Base-by-base conservation (phyloP, 805 yeast species). In the Saccharomyces kudriavzevii region DNA sequence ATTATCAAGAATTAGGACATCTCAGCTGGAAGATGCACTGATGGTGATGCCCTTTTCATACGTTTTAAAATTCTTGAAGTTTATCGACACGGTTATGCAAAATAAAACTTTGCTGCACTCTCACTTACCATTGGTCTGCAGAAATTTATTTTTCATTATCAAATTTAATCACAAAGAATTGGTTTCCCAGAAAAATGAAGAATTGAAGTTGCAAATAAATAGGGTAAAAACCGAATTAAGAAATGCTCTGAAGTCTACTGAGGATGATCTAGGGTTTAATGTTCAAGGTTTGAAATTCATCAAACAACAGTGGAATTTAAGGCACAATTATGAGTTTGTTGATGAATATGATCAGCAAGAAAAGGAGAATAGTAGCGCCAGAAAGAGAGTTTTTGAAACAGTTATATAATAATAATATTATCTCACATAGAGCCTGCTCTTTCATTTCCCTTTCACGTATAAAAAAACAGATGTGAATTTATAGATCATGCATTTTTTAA, bases 1-100 rank as follows among this genome's bases (percentile, higher is more conserved):
- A 0, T 68, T 92, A 14, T 65, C 74, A 40, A 83, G 82, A 63
- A 88, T 94, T 67, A 85, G 79, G 61, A 81, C 96, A 0, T 79
- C 95, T 0, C 96, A 92, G 63, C 72, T 94, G 35, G 97, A 92
- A 62, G 99, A 94, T 70, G 96, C 98, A 1, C 76, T 94, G 52
- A 71, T 94, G 48, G 96, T 94, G 1, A 75, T 94, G 52, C 97
- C 99, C 30, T 91, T 92, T 64, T 89, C 96, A 10, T 86, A 84
- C 69, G 84, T 91, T 2, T 67, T 84, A 53, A 81, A 80, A 59
- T 76, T 94, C 50, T 76, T 94, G 57, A 77, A 77, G 60, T 87
- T 90, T 61, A 81, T 94, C 52, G 85, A 83, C 58, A 76, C 81
- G 28, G 91, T 96, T 89, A 81, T 94, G 40, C 69, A 74, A 50